Base-by-base conservation (phyloP, 108 stramenopile genomes). In the Aurantiochytrium sp. region DNA sequence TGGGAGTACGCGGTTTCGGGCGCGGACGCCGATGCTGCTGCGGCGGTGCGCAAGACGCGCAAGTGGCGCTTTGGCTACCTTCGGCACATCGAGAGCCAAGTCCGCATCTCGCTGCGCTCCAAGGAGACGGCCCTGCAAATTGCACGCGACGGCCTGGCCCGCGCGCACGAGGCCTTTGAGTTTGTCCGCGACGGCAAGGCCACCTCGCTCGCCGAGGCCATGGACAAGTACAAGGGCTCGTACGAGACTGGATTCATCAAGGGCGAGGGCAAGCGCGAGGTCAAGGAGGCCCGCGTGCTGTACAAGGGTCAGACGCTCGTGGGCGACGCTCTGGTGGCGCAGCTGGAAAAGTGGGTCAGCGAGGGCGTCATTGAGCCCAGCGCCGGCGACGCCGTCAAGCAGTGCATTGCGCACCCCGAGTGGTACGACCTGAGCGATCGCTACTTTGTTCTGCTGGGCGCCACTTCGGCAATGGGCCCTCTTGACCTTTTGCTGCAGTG, bases 401-500 rank as follows among this genome's bases (percentile, higher is more conserved):
- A 95, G 87, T 95, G 96, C 88, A 91, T 95, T 8, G 94, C 96
- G 87, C 96, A 97, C 87, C 95, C 95, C 6, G 91, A 92, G 72
- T 97, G 95, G 94, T 96, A 97, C 60, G 60, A 64, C 87, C 92
- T 97, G n/a, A 94, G 95, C 87, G 96, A 97, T 91, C 90, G 91
- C 60, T 97, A 97, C 92, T 98, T 98, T 91, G 98, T 98, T 1
- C 90, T 98, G 53, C 92, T 98, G 60, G 98, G 98, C n/a, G 98
- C 98, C 87, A 97, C 97, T 51, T 97, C 97, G 25, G 98, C 98
- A 87, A 98, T 98, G 98, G 98, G 98, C 69, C 98, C 98, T n/a
- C 94, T 97, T 72, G 92, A 95, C 64, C 95, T 97, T 4, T 93
- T 98, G 59, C 94, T 98, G 91, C 95, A 95, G 45, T 93, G 97